These are phyloP conservation scores for Phytopythium helicoides DNA, from an alignment of 352 stramenopile species.

Conservation along the genomic window DNA sequence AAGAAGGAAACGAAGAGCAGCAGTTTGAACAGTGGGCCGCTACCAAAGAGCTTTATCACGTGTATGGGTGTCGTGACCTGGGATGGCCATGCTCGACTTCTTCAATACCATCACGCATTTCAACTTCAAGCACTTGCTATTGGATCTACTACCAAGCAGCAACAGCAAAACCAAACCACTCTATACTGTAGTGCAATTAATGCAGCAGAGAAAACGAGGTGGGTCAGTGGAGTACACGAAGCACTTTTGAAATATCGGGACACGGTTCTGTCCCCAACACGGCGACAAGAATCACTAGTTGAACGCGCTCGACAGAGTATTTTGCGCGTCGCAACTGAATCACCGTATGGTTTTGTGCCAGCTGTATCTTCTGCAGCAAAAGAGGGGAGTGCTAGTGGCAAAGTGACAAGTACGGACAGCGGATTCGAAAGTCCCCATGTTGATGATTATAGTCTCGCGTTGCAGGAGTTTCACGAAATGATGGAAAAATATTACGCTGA, in stretches of 20 bases:
- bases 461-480: constrained; percentile 23
- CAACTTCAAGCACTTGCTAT: constrained; percentile 45
- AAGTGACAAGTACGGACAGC: not conserved
- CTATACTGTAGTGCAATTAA: constrained; percentile 68
- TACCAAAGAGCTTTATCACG: constrained; percentile 18
- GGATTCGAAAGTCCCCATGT: not conserved
- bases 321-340: constrained; percentile 10
- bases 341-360: not conserved
- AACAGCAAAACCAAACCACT: constrained; percentile 11
- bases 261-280: constrained; percentile 19
- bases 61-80: constrained; percentile 53
- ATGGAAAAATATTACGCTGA: constrained; percentile 56
- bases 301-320: constrained; percentile 10
- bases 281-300: constrained; percentile 25
- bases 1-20: constrained; percentile 15
- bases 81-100: constrained; percentile 55
- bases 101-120: constrained; percentile 76
- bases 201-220: constrained; percentile 61
- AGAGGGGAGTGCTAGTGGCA: no score
- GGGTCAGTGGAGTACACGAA: constrained; percentile 54
- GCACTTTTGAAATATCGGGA: constrained; percentile 44
- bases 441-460: constrained; percentile 5
- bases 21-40: constrained; percentile 1
- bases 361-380: no score
- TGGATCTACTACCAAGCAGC: constrained; percentile 22